phyloP scores from a whole-genome alignment of 1,284 basidiomycete species.

The Boletus mariae region DNA sequence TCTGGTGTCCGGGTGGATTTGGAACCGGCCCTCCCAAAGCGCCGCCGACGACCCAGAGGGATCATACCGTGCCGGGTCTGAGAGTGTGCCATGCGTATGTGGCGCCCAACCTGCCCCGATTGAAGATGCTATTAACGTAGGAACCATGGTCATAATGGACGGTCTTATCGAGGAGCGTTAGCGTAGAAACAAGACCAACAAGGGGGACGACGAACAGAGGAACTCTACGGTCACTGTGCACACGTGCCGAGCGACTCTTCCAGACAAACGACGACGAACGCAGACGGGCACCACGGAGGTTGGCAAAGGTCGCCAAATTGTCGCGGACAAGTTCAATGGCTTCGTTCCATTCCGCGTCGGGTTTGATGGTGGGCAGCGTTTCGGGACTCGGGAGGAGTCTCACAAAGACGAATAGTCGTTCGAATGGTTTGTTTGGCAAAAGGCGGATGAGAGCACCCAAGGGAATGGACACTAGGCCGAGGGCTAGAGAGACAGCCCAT shows the following conservation, averaged over 20 bases:
- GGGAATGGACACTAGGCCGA: conserved; percentile 86
- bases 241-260: conserved; percentile 64
- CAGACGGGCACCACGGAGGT: conserved; percentile 82
- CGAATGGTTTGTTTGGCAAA: conserved; percentile 80
- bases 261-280: conserved; percentile 80
- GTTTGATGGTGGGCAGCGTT: conserved; percentile 61
- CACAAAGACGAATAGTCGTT: conserved; percentile 63
- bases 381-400: conserved; percentile 69
- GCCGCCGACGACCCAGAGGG: conserved; percentile 78
- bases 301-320: conserved; percentile 77
- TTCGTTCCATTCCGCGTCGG: conserved; percentile 69
- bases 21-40: conserved; percentile 77
- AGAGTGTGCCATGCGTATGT: conserved; percentile 52
- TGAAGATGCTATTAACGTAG: conserved; percentile 79
- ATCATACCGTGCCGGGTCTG: conserved; percentile 72
- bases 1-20: conserved; percentile 82
- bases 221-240: conserved; percentile 48
- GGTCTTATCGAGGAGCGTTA: conserved; percentile 39
- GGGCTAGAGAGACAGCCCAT: conserved; percentile 90
- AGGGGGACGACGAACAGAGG: conserved; percentile 33
- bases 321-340: conserved; percentile 79
- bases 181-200: neutral
- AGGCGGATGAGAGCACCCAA: conserved; percentile 81
- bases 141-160: conserved; percentile 83
- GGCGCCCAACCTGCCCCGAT: conserved; percentile 79